Conservation (phyloP, 1,139 yeast genomes). For the Geotrichum macrosporum region DNA sequence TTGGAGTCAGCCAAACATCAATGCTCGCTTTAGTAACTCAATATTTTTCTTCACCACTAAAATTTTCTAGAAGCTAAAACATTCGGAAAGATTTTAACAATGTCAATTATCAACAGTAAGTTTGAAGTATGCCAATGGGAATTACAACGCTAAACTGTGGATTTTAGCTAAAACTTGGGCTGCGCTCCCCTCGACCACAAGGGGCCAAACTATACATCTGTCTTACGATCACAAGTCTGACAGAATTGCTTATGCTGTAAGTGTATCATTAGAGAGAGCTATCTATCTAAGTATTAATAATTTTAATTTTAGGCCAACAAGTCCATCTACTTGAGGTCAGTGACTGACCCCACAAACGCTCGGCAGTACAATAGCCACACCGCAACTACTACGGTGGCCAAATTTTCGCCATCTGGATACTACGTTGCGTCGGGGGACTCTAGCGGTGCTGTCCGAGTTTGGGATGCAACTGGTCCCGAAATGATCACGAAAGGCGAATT, state of each 20-base stretch:
- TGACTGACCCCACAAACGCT: conserved; percentile 48
- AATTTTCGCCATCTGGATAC: conserved; percentile 83
- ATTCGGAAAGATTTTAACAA: no score
- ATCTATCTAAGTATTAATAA: not conserved
- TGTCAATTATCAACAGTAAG: conserved; percentile 14
- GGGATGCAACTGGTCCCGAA: conserved; percentile 70
- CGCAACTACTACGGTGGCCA: conserved; percentile 70
- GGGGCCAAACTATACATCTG: conserved; percentile 67
- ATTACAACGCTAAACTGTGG: no score
- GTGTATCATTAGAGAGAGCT: not conserved
- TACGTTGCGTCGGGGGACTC: conserved; percentile 92
- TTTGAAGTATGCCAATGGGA: no score
- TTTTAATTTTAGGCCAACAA: conserved; percentile 51
- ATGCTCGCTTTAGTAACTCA: no score
- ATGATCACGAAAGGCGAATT: conserved; percentile 73
- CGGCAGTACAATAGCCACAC: conserved; percentile 72
- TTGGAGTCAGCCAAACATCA: no score
- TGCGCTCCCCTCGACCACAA: conserved; percentile 71
- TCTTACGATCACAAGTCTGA: conserved; percentile 66
- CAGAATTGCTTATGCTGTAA: conserved; percentile 64
- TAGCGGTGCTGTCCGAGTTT: conserved; percentile 77
- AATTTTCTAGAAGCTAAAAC: no score
- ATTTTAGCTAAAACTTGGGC: conserved; percentile 43
- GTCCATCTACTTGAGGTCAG: conserved; percentile 67
- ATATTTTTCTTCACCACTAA: no score